A percentile compares a stretch with the other conserved stretches of the same genome.
Evolutionary conservation across 2,329 filamentous ascomycete genomes (phyloP).

Genomic region (Xylaria sp.): DNA sequence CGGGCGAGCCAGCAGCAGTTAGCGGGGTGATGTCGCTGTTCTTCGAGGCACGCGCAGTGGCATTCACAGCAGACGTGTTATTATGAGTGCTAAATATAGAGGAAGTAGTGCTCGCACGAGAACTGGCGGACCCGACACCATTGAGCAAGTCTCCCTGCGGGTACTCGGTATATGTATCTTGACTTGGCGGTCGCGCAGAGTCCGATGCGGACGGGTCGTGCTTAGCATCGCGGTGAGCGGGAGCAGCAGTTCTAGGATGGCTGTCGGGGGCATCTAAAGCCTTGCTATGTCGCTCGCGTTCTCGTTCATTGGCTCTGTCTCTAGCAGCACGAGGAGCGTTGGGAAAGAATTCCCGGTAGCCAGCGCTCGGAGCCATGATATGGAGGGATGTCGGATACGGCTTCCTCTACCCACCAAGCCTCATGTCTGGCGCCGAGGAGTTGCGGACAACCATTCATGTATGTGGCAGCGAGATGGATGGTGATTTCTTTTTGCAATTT

Average conservation of each 20-base stretch:
- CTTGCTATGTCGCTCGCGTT: conserved; percentile 65
- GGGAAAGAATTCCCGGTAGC: conserved; percentile 88
- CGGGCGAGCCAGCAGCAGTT: conserved; percentile 63
- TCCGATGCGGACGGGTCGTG: conserved; percentile 51
- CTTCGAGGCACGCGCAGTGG: conserved; percentile 54
- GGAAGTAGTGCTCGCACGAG: conserved; percentile 74
- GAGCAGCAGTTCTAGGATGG: conserved; percentile 44
- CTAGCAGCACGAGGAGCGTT: conserved; percentile 75
- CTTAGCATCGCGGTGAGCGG: conserved; percentile 51
- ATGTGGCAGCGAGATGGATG: conserved; percentile 42
- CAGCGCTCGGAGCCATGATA: conserved; percentile 79
- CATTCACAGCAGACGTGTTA: conserved; percentile 54
- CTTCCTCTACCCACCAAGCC: conserved; percentile 64
- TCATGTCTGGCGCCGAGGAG: conserved; percentile 60
- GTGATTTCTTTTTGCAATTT: background rate
- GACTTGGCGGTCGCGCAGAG: conserved; percentile 53
- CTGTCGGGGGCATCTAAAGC: conserved; percentile 44
- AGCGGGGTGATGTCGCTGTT: conserved; percentile 62
- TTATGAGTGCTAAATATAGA: conserved; percentile 72
- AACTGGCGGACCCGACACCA: conserved; percentile 77
- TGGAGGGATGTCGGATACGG: conserved; percentile 63
- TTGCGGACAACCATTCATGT: conserved; percentile 53
- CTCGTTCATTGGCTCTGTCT: conserved; percentile 69
- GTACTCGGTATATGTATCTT: conserved; percentile 64
- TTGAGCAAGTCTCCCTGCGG: conserved; percentile 73